Conservation (phyloP, 2,329 filamentous ascomycete genomes). For the Colletotrichum cereale region DNA sequence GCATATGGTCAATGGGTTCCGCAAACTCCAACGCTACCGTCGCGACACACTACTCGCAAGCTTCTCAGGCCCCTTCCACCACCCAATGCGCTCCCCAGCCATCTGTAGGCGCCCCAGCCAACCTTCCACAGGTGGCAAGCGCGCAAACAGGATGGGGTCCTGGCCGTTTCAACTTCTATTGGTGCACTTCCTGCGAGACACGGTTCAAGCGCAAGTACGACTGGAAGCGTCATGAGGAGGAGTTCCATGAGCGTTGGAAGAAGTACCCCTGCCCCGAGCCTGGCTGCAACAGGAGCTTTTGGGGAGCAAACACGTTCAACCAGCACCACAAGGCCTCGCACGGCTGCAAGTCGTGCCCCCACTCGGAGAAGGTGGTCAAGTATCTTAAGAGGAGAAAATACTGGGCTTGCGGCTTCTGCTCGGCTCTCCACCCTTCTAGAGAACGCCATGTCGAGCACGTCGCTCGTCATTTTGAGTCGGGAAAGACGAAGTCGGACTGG, state of each 20-base stretch:
- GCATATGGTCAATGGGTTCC: constrained; percentile 49
- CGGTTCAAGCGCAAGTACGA: constrained; percentile 77
- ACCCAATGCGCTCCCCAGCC: constrained; percentile 45
- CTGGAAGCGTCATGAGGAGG: constrained; percentile 78
- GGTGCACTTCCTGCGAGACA: constrained; percentile 71
- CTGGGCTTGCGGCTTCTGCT: constrained; percentile 78
- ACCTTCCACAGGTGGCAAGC: constrained; percentile 39
- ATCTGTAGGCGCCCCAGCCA: constrained; percentile 30
- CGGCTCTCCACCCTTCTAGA: constrained; percentile 70
- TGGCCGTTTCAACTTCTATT: constrained; percentile 60
- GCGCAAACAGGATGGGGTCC: constrained; percentile 42
- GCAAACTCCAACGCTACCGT: constrained; percentile 43
- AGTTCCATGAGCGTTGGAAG: constrained; percentile 76
- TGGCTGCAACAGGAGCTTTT: constrained; percentile 75
- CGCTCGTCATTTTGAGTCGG: constrained; percentile 74
- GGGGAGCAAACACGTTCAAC: constrained; percentile 76
- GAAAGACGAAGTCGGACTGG: constrained; percentile 74
- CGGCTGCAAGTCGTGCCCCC: constrained; percentile 73
- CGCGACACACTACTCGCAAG: constrained; percentile 53
- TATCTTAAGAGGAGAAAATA: constrained; percentile 74
- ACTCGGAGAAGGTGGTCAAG: constrained; percentile 73
- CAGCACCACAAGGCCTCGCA: constrained; percentile 76
- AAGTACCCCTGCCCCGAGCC: constrained; percentile 75
- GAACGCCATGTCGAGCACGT: constrained; percentile 78
- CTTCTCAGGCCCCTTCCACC: constrained; percentile 54